Percentiles rank a stretch among this genome's conserved stretches.
Evolutionary conservation across 129 eudicot species (phyloP).

Genomic region (Saussurea involucrata): DNA sequence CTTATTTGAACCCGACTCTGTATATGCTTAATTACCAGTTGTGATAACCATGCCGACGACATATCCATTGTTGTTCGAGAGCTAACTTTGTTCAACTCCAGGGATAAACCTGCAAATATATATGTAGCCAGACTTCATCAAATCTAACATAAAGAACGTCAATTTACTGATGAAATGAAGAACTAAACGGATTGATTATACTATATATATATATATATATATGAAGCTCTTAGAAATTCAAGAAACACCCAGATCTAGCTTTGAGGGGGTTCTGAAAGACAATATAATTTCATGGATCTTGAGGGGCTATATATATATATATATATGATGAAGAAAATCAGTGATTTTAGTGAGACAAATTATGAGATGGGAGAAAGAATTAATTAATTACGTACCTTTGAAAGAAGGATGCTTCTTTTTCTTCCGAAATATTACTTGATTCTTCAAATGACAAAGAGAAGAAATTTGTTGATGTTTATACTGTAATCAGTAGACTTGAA

Average conservation of each 20-base stretch:
- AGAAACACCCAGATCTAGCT: background rate
- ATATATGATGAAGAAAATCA: background rate
- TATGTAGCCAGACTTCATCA: background rate
- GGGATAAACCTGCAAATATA: conserved; percentile 6
- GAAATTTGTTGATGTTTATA: conserved; percentile 1
- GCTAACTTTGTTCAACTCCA: background rate
- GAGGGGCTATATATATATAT: background rate
- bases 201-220: no score
- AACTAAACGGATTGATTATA: background rate
- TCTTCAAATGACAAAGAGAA: background rate
- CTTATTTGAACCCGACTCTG: no score
- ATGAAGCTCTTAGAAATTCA: background rate
- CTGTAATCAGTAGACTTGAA: background rate
- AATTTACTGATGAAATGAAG: background rate
- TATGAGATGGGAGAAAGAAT: background rate
- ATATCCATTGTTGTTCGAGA: conserved; percentile 8
- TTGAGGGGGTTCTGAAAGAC: background rate
- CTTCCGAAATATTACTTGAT: background rate
- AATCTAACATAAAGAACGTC: background rate
- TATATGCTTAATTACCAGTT: conserved; percentile 9
- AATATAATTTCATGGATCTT: background rate
- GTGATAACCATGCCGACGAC: conserved; percentile 21
- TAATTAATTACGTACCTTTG: conserved; percentile 10
- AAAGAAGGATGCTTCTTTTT: background rate
- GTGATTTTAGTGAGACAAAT: background rate